phyloP scores from a whole-genome alignment of 2,329 filamentous ascomycete species.

The Alternaria sp. region DNA sequence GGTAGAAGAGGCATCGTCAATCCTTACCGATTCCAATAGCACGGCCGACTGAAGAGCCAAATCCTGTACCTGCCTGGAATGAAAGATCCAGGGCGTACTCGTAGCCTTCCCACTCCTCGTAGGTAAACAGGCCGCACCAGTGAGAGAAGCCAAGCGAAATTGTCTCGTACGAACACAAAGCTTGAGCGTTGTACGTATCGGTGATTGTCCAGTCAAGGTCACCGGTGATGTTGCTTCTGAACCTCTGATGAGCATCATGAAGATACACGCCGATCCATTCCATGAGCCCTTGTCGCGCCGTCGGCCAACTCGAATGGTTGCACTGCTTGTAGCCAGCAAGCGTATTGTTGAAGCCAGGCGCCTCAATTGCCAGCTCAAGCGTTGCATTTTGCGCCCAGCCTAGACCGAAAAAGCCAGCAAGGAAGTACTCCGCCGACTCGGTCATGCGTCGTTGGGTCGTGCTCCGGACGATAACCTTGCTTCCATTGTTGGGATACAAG shows the following conservation, averaged over 20 bases:
- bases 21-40: conserved; percentile 73
- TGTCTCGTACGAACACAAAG: conserved; percentile 78
- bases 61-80: conserved; percentile 68
- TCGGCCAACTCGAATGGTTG: conserved; percentile 61
- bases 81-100: conserved; percentile 73
- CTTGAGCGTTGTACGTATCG: conserved; percentile 67
- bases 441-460: conserved; percentile 81
- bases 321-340: conserved; percentile 72
- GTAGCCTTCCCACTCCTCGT: conserved; percentile 74
- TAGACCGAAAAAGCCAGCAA: conserved; percentile 79
- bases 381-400: conserved; percentile 75
- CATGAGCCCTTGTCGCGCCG: conserved; percentile 58
- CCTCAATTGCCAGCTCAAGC: conserved; percentile 74
- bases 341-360: conserved; percentile 70
- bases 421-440: conserved; percentile 77
- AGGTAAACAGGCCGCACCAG: conserved; percentile 78
- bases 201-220: conserved; percentile 44
- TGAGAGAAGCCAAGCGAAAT: conserved; percentile 76
- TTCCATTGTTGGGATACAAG: conserved; percentile 71
- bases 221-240: conserved; percentile 59
- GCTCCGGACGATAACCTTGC: conserved; percentile 75
- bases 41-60: conserved; percentile 69
- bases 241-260: conserved; percentile 65
- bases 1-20: not conserved
- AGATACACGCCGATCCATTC: conserved; percentile 72